Evolutionary conservation across 2,329 filamentous ascomycete species (phyloP), one percentile per base, ranked within the genome.

Genomic region (Aspergillus vadensis): DNA sequence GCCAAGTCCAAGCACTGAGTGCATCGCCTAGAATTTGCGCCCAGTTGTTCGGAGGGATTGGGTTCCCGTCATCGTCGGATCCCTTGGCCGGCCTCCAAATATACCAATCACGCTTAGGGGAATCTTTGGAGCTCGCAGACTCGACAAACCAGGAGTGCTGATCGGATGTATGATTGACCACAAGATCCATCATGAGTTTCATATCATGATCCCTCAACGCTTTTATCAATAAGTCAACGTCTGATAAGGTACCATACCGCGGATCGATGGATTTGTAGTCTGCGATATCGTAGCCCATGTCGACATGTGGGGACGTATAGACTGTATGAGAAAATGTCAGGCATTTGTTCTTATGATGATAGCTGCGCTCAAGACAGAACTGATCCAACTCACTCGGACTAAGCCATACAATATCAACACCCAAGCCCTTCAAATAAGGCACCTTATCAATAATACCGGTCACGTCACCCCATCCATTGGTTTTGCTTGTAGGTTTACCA

Each of bases 111-210:
- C 88, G 79, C 70, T 90, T 88, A 7, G 86, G 80, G 68, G 81
- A 88, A 62, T 83, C 77, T 57, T 81, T 85, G 48, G 83, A 86
- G 21, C 82, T 82, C 43, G 85, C 79, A 1, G 86, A 88, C 69
- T 90, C 84, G 43, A 84, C 80, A 74, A 91, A 91, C 89, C 89
- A 92, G 1, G 80, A 79, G 68, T 91, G 88, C 71, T 90, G 81
- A 65, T 88, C 84, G 1, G 85, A 89, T 0, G 89, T 91, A 72
- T 94, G 90, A 67, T 92, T 94, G 63, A 92, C 83, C 1, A 93
- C 90, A 1, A 93, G 79, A 69, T 93, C 89, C 54, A 92, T 81
- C 58, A 93, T 86, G 19, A 92, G 75, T 63, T 84, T 86, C 83
- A 92, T 89, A 2, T 83, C 86, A 4, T 87, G 81, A 17, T 81